Base-by-base conservation (phyloP, 306 rosid genomes). In the Prosopis cineraria region DNA sequence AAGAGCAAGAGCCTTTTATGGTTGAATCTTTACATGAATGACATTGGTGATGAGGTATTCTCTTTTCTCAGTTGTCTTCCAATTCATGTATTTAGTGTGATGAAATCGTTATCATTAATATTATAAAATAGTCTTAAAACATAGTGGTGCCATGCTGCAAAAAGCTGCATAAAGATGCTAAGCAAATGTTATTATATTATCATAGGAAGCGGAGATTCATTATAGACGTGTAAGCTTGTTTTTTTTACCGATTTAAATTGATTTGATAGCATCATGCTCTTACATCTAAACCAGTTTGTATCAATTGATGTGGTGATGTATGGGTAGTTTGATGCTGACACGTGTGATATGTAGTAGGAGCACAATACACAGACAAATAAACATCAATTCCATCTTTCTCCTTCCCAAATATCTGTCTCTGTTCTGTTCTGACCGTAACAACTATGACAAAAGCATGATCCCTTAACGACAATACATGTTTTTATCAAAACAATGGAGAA, bases 21-120 rank as follows among this genome's bases (percentile, higher is more conserved):
- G 91, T 81, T 95, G 89, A 91, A 93, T 79, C 84, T 93, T 85
- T 91, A 88, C 89, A 95, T 95, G 99, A 95, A 95, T 84, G 99
- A 95, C 84, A 89, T 95, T 53, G 96, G 96, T 40, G 99, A 95
- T 72, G 94, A 93, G 98, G 99, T 95, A 94, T 73, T 47, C 64
- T 20, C 76, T 29, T 81, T 75, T 84, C 72, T 24, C 34, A 19
- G 47, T 45, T 52, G 30, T 70, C 37, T 43, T 66, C 40, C 37
- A 76, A 72, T 75, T 83, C 55, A 33, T 68, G 16, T 7, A 37
- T 56, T 39, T 34, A 55, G 66, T 25, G 30, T 40, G 37, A 36
- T 53, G 65, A 77, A n/a, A n/a, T n/a, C n/a, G n/a, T n/a, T n/a
- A 60, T 68, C 43, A 50, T 65, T 68, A 48, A 68, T 74, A 65